Evolutionary conservation across 768 basidiomycete species (phyloP).

Genomic region (Boletus rufocinnamomeus): DNA sequence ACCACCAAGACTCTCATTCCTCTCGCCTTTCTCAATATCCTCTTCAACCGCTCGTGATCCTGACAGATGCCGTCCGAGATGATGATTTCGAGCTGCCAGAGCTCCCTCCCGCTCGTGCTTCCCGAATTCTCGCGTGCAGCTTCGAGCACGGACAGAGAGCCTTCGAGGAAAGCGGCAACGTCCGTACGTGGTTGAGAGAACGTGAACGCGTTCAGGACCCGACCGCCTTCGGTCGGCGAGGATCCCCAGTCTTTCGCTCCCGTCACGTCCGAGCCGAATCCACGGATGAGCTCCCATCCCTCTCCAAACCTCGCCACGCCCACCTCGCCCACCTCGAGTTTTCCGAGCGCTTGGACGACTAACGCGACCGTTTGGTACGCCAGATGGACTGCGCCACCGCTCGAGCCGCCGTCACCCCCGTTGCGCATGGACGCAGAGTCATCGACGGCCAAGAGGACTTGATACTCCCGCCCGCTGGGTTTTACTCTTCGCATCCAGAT

Average conservation of each 20-base stretch:
- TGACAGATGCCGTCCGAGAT: slow-evolving; percentile 99
- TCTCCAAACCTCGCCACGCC: slow-evolving; percentile 91
- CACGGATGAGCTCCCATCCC: slow-evolving; percentile 83
- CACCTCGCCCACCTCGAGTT: slow-evolving; percentile 94
- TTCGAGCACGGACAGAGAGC: slow-evolving; percentile 72
- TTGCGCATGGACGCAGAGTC: slow-evolving; percentile 90
- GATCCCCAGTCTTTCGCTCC: slow-evolving; percentile 56
- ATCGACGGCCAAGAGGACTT: slow-evolving; percentile 91
- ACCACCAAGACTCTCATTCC: slow-evolving; percentile 94
- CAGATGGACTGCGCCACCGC: slow-evolving; percentile 61
- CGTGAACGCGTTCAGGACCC: slow-evolving; percentile 77
- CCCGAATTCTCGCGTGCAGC: slow-evolving; percentile 68
- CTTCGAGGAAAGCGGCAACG: slow-evolving; percentile 79
- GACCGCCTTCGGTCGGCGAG: slow-evolving; percentile 30
- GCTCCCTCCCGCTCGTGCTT: slow-evolving; percentile 66
- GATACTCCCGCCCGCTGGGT: slow-evolving; percentile 93
- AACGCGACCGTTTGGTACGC: slow-evolving; percentile 93
- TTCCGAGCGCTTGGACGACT: slow-evolving; percentile 85
- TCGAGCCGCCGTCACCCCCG: slow-evolving; percentile 5
- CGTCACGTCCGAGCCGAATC: slow-evolving; percentile 81
- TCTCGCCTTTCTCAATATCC: slow-evolving; percentile 78
- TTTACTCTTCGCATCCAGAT: slow-evolving; percentile 96
- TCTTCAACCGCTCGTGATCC: slow-evolving; percentile 84
- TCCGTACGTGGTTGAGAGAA: slow-evolving; percentile 92
- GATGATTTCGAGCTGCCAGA: slow-evolving; percentile 98